Evolutionary conservation across 768 basidiomycete species (phyloP).

Genomic region (Lactifluus echinatus): DNA sequence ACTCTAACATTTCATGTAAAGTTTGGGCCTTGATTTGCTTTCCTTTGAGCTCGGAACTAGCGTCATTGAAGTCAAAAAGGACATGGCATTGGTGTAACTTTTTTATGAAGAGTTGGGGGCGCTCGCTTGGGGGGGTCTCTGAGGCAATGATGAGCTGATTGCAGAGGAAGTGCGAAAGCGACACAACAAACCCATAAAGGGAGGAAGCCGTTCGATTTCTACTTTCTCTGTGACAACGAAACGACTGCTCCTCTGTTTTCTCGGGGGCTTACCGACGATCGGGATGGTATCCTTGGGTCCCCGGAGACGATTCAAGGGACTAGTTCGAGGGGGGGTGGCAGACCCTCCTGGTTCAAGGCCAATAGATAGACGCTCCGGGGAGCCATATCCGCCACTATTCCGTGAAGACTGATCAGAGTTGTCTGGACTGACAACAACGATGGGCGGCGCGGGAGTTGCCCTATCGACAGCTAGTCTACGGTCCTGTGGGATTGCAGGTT

Average conservation of each 20-base stretch:
- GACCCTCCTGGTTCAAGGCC: slow-evolving; percentile 38
- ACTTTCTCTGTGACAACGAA: slow-evolving; percentile 95
- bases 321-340: slow-evolving; percentile 55
- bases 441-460: slow-evolving; percentile 59
- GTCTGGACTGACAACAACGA: slow-evolving; percentile 81
- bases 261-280: slow-evolving; percentile 89
- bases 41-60: slow-evolving; percentile 88
- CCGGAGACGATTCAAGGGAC: slow-evolving; percentile 64
- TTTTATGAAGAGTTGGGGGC: slow-evolving; percentile 84
- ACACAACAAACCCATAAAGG: slow-evolving; percentile 65
- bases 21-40: slow-evolving; percentile 99
- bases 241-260: slow-evolving; percentile 95
- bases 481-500: slow-evolving; percentile 38
- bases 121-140: slow-evolving; percentile 88
- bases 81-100: slow-evolving; percentile 96
- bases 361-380: slow-evolving; percentile 41
- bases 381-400: slow-evolving; percentile 36
- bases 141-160: slow-evolving; percentile 19
- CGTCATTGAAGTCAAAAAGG: slow-evolving; percentile 98
- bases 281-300: slow-evolving; percentile 95
- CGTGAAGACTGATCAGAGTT: slow-evolving; percentile 36
- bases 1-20: slow-evolving; percentile 96
- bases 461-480: slow-evolving; percentile 48
- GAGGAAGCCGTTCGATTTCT: slow-evolving; percentile 89
- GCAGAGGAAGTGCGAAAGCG: background rate